Base-by-base conservation (phyloP, 306 rosid species). In the Macrotyloma uniflorum region DNA sequence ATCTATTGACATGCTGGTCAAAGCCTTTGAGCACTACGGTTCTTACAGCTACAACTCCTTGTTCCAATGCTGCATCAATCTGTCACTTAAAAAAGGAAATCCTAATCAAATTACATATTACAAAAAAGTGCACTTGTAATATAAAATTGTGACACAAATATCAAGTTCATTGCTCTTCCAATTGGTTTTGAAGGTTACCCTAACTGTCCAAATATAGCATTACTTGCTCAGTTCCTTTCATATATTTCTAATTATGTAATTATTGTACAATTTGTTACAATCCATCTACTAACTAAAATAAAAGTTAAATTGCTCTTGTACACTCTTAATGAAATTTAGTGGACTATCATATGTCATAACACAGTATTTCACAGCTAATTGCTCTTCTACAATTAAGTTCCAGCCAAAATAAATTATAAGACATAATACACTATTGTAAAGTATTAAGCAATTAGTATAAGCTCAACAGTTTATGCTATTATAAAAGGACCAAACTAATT, bases 21-120 rank as follows among this genome's bases (percentile, higher is more conserved):
- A 95, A 95, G 26, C 98, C 98, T 28, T 84, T 72, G 33, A 87
- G 82, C 66, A 83, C 89, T 55, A 91, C 66, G 59, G 91, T 75
- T 85, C 87, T 84, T 68, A 88, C 89, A 7, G 97, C 98, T 77
- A 83, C 88, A 19, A 92, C 93, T 79, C 96, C 98, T 85, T 91
- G 91, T 82, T 79, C 89, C 84, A 88, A 57, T 78, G 93, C 93
- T 54, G 79, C 89, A 73, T 89, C 89, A 80, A 95, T 80, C 98
- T 92, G 93, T 79, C 66, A 85, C 67, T 24, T 5, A 19, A 1
- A 22, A 9, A 49, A 35, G 55, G 23, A 45, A 55, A 7, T 9
- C 63, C 8, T 16, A 32, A 49, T 75, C 68, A 55, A 65, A 23
- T 30, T 55, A 49, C 61, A 50, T 54, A 75, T 26, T 8, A 8